Evolutionary conservation across 768 basidiomycete genomes (phyloP), one percentile per base, ranked within the genome.

Genomic region (Cystofilobasidium macerans): DNA sequence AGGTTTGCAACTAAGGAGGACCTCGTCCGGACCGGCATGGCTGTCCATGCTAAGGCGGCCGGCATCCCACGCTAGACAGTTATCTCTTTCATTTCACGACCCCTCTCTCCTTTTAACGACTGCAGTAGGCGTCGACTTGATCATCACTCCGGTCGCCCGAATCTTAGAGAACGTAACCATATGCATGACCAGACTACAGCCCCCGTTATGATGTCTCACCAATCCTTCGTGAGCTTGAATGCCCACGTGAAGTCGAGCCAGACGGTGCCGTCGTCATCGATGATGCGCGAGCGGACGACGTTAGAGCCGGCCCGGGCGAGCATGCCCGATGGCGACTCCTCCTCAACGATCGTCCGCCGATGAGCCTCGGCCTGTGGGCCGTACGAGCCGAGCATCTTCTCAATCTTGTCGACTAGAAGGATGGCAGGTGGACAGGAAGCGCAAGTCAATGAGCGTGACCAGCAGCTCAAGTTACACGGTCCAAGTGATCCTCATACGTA

Each of bases 361-460:
- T 92, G 87, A 7, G 87, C 73, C 30, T 85, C 80, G n/a, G 84
- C 79, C 64, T 81, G 78, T 22, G 90, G 88, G 2, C 89, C 87
- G 75, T 91, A 95, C 3, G 89, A 92, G 22, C 94, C 94, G 26
- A 97, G 82, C 94, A 98, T 97, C 71, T 87, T 82, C 73, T 93
- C 90, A 71, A 89, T 75, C 76, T 87, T 94, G 77, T 94, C 94
- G 72, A 94, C 92, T 92, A 72, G 32, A 9, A 43, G 38, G 26
- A 28, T 20, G 24, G 33, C n/a, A 38, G 33, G 26, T 30, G n/a
- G 43, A 32, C 22, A 38, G 18, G 30, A 30, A n/a, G n/a, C n/a
- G n/a, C n/a, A n/a, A n/a, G n/a, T n/a, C n/a, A n/a, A n/a, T n/a
- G n/a, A n/a, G n/a, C 14, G 30, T 3, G 26, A 58, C 4, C 5